Percentiles rank a stretch among this genome's conserved stretches.
These are phyloP conservation scores for Fusarium veterinarium DNA, from an alignment of 2,329 filamentous ascomycete species.

Conservation along the genomic window DNA sequence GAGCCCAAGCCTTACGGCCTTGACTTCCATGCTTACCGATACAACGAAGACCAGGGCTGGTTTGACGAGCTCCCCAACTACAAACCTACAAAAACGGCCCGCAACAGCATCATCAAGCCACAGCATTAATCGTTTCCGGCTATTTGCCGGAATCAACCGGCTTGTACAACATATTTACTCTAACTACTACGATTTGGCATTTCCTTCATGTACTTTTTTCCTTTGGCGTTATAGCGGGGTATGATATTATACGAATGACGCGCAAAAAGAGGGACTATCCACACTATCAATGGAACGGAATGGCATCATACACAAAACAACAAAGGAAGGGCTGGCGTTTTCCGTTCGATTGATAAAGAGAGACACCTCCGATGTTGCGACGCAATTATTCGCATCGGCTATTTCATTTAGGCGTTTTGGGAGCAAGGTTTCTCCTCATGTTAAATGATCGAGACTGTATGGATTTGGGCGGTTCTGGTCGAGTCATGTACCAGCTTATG, in stretches of 20 bases:
- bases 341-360: constrained; percentile 47
- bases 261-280: constrained; percentile 41
- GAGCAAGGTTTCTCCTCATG: constrained; percentile 7
- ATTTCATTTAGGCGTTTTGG: constrained; percentile 22
- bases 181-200: constrained; percentile 15
- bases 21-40: constrained; percentile 95
- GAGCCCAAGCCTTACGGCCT: constrained; percentile 98
- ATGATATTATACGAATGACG: constrained; percentile 36
- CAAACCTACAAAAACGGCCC: constrained; percentile 69
- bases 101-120: constrained; percentile 46
- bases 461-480: constrained; percentile 31
- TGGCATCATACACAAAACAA: constrained; percentile 37
- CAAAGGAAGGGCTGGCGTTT: constrained; percentile 43
- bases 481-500: constrained; percentile 19
- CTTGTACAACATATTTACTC: constrained; percentile 38
- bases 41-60: constrained; percentile 80
- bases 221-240: constrained; percentile 38
- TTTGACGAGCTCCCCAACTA: constrained; percentile 91
- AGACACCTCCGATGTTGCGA: constrained; percentile 44
- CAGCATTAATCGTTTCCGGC: not conserved
- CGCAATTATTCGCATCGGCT: constrained; percentile 38
- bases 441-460: constrained; percentile 23
- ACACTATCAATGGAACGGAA: constrained; percentile 45
- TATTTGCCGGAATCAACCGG: constrained; percentile 17
- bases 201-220: constrained; percentile 9